Conservation (phyloP, 306 rosid genomes). For the Abrus pulchellus region DNA sequence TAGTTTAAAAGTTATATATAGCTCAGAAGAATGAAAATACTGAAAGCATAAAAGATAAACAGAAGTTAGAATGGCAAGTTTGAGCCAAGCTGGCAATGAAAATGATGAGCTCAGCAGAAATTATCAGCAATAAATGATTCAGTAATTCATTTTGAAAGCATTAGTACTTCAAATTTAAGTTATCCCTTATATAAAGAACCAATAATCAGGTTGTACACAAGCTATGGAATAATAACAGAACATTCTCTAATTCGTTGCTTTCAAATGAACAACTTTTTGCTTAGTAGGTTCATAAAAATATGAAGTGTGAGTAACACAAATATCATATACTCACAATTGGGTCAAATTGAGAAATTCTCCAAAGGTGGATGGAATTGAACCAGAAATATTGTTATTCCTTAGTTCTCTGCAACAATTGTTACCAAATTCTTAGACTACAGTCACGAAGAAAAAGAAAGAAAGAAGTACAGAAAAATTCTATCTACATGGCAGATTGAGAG, state of each 20-base stretch:
- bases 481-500: conserved; percentile 12
- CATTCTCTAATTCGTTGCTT: neutral
- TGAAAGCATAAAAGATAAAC: conserved; percentile 9
- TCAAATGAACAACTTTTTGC: neutral
- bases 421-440: conserved; percentile 30
- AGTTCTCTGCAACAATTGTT: conserved; percentile 65
- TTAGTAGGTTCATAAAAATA: neutral
- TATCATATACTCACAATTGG: neutral
- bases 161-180: neutral
- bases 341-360: conserved; percentile 54
- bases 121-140: conserved; percentile 19
- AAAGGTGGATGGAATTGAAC: conserved; percentile 70
- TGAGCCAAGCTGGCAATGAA: neutral
- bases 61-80: neutral
- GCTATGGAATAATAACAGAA: neutral
- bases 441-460: conserved; percentile 18
- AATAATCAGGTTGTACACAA: neutral
- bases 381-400: conserved; percentile 75
- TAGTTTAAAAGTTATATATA: conserved; percentile 6
- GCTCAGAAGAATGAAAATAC: neutral
- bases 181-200: neutral
- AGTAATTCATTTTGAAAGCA: conserved; percentile 21
- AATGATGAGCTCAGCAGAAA: neutral
- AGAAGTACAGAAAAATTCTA: neutral
- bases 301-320: neutral